Percentiles rank a stretch among this genome's conserved stretches.
phyloP scores from a whole-genome alignment of 2,329 filamentous ascomycete species.

The Bertia moriformis region DNA sequence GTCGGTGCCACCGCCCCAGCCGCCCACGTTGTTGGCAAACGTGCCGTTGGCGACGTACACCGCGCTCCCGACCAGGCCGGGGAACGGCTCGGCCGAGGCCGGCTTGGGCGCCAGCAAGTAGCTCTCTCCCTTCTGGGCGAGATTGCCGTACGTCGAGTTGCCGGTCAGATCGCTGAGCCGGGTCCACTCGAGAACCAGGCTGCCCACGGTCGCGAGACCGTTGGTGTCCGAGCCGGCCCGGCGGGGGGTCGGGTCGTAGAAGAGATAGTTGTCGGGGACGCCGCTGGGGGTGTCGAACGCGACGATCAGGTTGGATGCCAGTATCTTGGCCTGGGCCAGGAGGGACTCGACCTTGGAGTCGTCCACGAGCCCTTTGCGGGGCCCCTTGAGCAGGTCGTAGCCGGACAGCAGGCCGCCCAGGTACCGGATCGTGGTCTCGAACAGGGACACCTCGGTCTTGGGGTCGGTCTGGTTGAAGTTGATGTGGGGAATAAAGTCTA shows the following conservation, averaged over 20 bases:
- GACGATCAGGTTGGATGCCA: slow-evolving; percentile 62
- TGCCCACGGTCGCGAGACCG: slow-evolving; percentile 63
- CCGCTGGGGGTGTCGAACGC: slow-evolving; percentile 67
- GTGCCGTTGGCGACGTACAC: slow-evolving; percentile 50
- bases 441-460: slow-evolving; percentile 58
- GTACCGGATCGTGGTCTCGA: slow-evolving; percentile 85
- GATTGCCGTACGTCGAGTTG: slow-evolving; percentile 46
- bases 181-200: slow-evolving; percentile 73
- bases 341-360: slow-evolving; percentile 37
- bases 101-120: slow-evolving; percentile 58
- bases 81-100: slow-evolving; percentile 52
- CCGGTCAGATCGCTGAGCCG: slow-evolving; percentile 63
- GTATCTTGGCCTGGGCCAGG: slow-evolving; percentile 48
- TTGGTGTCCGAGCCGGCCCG: slow-evolving; percentile 40
- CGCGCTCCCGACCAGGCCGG: slow-evolving; percentile 58
- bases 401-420: slow-evolving; percentile 65
- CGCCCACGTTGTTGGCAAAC: slow-evolving; percentile 53
- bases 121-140: slow-evolving; percentile 53
- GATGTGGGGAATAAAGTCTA: slow-evolving; percentile 56
- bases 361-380: slow-evolving; percentile 33
- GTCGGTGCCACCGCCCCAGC: slow-evolving; percentile 66
- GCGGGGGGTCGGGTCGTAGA: slow-evolving; percentile 34
- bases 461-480: slow-evolving; percentile 52
- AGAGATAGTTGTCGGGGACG: slow-evolving; percentile 56
- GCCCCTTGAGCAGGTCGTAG: slow-evolving; percentile 60